phyloP scores from a whole-genome alignment of 371 early-diverging fungal genomes.

The Syncephalis fuscata region DNA sequence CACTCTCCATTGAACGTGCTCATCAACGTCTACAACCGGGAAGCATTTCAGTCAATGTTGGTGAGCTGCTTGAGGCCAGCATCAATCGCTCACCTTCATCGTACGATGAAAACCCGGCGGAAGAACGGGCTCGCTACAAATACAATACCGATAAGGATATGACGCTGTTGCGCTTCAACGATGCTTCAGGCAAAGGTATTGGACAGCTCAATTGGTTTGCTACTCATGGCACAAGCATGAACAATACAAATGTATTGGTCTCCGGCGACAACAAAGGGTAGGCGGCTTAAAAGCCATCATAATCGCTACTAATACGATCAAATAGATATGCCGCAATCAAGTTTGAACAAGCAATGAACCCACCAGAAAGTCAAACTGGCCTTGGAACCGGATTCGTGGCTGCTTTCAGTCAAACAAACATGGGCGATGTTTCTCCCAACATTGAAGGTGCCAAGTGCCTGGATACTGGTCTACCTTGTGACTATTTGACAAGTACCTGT shows the following conservation, averaged over 20 bases:
- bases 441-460: constrained; percentile 29
- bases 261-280: constrained; percentile 54
- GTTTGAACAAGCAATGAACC: too few species aligned
- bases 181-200: constrained; percentile 10
- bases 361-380: too few species aligned
- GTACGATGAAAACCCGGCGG: constrained; percentile 32
- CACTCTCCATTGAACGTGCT: constrained; percentile 27
- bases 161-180: constrained; percentile 19
- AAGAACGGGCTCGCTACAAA: constrained; percentile 27
- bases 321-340: too few species aligned
- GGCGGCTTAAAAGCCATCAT: too few species aligned
- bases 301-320: too few species aligned
- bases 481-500: constrained; percentile 16
- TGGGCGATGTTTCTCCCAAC: constrained; percentile 48
- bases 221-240: constrained; percentile 42
- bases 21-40: constrained; percentile 25
- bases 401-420: constrained; percentile 43
- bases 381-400: constrained; percentile 19
- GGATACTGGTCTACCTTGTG: constrained; percentile 39
- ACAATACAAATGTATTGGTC: constrained; percentile 27
- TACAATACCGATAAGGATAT: constrained; percentile 31
- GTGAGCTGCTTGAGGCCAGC: constrained; percentile 23
- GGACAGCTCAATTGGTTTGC: constrained; percentile 29
- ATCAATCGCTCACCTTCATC: constrained; percentile 35
- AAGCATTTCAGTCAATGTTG: constrained; percentile 12